These are phyloP conservation scores for Coprinellus micaceus DNA, from an alignment of 768 basidiomycete genomes.

Conservation along the genomic window DNA sequence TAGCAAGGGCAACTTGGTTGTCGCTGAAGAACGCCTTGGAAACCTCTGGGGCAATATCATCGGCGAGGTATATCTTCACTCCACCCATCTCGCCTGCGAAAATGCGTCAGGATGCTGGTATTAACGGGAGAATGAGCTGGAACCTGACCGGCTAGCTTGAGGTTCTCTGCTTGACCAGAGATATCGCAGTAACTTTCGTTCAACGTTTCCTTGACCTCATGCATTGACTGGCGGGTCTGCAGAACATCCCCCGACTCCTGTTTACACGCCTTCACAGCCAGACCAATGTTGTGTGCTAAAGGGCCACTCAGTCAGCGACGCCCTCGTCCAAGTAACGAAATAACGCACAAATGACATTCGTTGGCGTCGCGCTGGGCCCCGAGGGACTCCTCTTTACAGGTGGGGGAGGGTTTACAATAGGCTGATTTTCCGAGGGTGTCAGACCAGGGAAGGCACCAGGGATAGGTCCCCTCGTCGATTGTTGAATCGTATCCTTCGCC, in stretches of 20 bases:
- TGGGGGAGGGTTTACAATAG: not conserved
- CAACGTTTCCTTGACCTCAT: constrained; percentile 67
- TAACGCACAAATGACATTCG: constrained; percentile 41
- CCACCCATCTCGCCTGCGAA: constrained; percentile 54
- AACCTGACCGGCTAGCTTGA: constrained; percentile 60
- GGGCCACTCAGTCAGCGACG: constrained; percentile 13
- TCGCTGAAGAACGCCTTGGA: constrained; percentile 43
- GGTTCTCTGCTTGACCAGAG: constrained; percentile 58
- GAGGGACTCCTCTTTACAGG: not conserved
- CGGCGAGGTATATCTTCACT: constrained; percentile 59
- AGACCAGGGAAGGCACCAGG: not conserved
- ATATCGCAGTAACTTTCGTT: constrained; percentile 82
- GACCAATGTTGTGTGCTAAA: constrained; percentile 60
- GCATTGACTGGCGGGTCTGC: constrained; percentile 64
- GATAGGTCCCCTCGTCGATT: not conserved
- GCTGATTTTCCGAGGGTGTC: not conserved
- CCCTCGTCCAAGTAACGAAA: not conserved
- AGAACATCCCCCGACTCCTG: constrained; percentile 62
- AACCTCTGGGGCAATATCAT: constrained; percentile 48
- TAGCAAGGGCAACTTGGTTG: constrained; percentile 56
- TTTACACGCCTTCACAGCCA: constrained; percentile 70
- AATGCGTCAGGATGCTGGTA: not conserved
- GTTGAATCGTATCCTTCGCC: not conserved
- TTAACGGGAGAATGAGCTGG: not conserved
- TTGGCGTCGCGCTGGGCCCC: constrained; percentile 27